These are phyloP conservation scores for Dictyostelium purpureum DNA, from an alignment of 78 protist species.

Conservation along the genomic window DNA sequence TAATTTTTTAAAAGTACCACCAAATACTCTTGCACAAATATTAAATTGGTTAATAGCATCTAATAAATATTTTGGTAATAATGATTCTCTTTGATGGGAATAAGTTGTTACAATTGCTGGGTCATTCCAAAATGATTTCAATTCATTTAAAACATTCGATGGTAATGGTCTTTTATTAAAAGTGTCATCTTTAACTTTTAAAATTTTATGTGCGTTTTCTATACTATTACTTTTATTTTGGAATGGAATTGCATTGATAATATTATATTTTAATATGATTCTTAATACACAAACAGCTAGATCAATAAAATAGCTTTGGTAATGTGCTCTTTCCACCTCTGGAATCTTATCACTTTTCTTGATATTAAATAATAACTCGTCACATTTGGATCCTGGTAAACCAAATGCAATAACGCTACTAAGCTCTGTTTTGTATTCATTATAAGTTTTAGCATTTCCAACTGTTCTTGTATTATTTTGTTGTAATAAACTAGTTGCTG, in stretches of 20 bases:
- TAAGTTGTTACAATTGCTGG: neutral
- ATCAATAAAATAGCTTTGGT: slow-evolving; percentile 11
- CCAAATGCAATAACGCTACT: slow-evolving; percentile 45
- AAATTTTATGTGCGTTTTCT: neutral
- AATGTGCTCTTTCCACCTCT: slow-evolving; percentile 18
- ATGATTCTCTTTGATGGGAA: neutral
- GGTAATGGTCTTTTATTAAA: slow-evolving; percentile 36
- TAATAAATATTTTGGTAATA: slow-evolving; percentile 7
- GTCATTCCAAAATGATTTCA: slow-evolving; percentile 54
- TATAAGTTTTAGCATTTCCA: neutral
- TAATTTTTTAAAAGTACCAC: slow-evolving; percentile 16
- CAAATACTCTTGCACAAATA: slow-evolving; percentile 54
- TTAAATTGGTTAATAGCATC: slow-evolving; percentile 28
- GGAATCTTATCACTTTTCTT: neutral
- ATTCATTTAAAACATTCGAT: neutral
- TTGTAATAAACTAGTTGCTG: slow-evolving; percentile 25
- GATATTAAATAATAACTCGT: neutral
- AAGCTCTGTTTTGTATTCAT: slow-evolving; percentile 4
- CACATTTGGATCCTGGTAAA: slow-evolving; percentile 30
- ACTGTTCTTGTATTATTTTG: neutral
- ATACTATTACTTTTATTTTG: neutral
- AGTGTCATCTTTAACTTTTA: slow-evolving; percentile 33
- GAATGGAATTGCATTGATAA: neutral
- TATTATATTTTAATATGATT: neutral
- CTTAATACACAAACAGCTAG: slow-evolving; percentile 12